A percentile compares a stretch with the other conserved stretches of the same genome.
Evolutionary conservation across 1,139 yeast genomes (phyloP).

Genomic region (Casaregolazyma lundiana): DNA sequence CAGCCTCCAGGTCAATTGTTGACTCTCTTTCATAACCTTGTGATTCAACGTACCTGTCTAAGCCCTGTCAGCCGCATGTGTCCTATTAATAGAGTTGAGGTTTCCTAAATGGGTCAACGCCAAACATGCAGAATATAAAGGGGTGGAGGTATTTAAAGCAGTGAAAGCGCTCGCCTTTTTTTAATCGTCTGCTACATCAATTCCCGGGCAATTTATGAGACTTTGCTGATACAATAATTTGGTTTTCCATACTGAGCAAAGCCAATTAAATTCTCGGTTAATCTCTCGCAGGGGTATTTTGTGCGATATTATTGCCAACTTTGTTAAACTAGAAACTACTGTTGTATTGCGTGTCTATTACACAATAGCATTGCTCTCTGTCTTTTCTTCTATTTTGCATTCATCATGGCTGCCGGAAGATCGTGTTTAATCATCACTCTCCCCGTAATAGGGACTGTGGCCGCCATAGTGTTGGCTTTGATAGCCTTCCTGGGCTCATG

Average conservation of each 20-base stretch:
- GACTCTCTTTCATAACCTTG: neutral
- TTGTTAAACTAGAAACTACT: too few relatives aligned
- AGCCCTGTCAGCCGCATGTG: neutral
- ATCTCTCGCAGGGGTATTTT: too few relatives aligned
- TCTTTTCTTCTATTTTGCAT: neutral
- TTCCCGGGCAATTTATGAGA: too few relatives aligned
- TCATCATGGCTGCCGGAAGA: constrained; percentile 23
- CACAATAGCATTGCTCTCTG: neutral
- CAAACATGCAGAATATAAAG: neutral
- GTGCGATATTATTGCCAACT: too few relatives aligned
- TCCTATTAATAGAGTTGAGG: neutral
- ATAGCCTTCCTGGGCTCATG: constrained; percentile 42
- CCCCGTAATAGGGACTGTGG: constrained; percentile 39
- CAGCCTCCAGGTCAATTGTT: too few relatives aligned
- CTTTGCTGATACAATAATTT: too few relatives aligned
- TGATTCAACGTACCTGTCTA: neutral
- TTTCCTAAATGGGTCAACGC: neutral
- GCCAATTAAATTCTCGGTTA: too few relatives aligned
- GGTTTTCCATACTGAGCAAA: too few relatives aligned
- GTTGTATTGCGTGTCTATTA: too few relatives aligned
- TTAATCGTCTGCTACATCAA: too few relatives aligned
- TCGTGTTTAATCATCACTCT: constrained; percentile 34
- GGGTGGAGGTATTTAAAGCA: neutral
- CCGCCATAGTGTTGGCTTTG: constrained; percentile 37
- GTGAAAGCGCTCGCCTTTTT: too few relatives aligned